Conservation (phyloP, 305 asterid species). For the Galium porrigens region DNA sequence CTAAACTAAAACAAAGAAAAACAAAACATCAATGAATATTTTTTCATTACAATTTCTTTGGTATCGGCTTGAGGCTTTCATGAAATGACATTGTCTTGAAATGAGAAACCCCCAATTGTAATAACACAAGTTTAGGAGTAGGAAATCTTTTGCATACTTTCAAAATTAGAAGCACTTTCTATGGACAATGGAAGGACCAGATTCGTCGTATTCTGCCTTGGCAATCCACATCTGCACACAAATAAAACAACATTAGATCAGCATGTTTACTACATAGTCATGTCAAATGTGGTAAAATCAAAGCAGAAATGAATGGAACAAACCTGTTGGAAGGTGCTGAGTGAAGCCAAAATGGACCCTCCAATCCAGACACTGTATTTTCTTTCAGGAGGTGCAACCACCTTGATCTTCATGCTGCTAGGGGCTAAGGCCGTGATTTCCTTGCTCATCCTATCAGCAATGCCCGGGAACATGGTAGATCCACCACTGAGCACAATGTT, state of each 20-base stretch:
- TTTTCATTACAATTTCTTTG: not conserved
- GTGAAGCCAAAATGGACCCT: conserved; percentile 40
- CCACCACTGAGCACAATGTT: conserved; percentile 43
- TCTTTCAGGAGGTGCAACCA: conserved; percentile 43
- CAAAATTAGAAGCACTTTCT: conserved; percentile 30
- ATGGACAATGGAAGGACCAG: conserved; percentile 40
- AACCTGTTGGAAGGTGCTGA: conserved; percentile 45
- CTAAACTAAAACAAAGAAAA: conserved; percentile 7
- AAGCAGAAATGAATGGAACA: conserved; percentile 8
- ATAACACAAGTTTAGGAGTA: not conserved
- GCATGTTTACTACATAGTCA: not conserved
- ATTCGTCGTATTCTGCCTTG: conserved; percentile 37
- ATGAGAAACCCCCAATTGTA: too few species aligned
- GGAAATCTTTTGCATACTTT: conserved; percentile 10
- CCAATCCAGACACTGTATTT: conserved; percentile 46
- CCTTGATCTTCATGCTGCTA: conserved; percentile 44
- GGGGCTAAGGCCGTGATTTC: conserved; percentile 39
- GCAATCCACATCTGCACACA: conserved; percentile 38
- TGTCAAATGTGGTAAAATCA: not conserved
- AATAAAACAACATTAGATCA: conserved; percentile 3
- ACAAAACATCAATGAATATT: not conserved
- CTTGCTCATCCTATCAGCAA: conserved; percentile 41
- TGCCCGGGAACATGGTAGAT: conserved; percentile 35
- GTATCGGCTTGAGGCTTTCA: not conserved
- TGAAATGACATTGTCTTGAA: not conserved